These are phyloP conservation scores for Fraxinus nigra DNA, from an alignment of 305 asterid genomes.

Conservation along the genomic window DNA sequence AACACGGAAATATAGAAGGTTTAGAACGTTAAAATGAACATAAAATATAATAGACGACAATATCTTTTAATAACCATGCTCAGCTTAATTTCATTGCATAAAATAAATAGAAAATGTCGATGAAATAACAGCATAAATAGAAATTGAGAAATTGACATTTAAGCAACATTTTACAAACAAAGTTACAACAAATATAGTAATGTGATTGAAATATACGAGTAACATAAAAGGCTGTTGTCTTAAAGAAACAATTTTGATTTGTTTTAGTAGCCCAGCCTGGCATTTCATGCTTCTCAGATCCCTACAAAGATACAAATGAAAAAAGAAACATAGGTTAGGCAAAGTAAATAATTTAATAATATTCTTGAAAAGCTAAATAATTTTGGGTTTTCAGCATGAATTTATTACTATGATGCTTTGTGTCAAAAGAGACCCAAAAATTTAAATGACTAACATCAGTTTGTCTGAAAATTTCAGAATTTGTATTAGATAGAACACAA, in stretches of 20 bases:
- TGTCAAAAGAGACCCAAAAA: neutral
- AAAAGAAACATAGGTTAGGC: neutral
- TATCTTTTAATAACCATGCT: neutral
- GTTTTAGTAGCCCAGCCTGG: conserved; percentile 42
- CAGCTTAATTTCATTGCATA: neutral
- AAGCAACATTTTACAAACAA: neutral
- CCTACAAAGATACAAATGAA: conserved; percentile 27
- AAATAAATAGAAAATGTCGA: neutral
- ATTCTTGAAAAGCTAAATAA: too few species aligned
- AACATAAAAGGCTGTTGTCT: neutral
- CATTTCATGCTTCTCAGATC: conserved; percentile 43
- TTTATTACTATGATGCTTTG: neutral
- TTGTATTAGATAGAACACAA: neutral
- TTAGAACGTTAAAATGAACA: neutral
- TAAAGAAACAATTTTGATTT: conserved; percentile 23
- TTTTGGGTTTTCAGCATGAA: neutral
- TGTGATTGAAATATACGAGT: neutral
- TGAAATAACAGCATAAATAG: neutral
- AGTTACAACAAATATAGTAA: neutral
- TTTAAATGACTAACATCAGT: neutral
- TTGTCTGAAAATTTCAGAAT: neutral
- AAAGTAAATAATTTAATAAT: neutral
- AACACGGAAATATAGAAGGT: too few species aligned
- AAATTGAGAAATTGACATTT: neutral
- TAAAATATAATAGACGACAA: neutral